Conservation (phyloP, 2,329 filamentous ascomycete species). For the Calonectria crousiana region DNA sequence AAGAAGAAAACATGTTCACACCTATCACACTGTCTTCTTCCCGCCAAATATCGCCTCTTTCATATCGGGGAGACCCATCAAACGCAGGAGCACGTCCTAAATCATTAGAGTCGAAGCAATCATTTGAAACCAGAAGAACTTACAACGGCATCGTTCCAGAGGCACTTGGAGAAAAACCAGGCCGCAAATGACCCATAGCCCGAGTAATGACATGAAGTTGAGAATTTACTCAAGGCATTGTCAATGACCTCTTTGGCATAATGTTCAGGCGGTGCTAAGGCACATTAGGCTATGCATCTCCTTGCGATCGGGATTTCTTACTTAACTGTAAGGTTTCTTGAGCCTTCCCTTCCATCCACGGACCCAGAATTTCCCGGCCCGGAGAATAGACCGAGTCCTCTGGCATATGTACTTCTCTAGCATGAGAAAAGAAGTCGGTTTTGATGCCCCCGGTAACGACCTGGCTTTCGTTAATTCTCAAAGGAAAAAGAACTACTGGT, state of each 20-base stretch:
- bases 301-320: not conserved
- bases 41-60: constrained; percentile 26
- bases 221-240: constrained; percentile 29
- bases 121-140: not conserved
- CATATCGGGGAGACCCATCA: constrained; percentile 30
- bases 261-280: constrained; percentile 32
- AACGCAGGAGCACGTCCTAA: constrained; percentile 29
- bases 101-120: not conserved
- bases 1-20: not conserved
- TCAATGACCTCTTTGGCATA: constrained; percentile 36
- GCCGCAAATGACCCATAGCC: constrained; percentile 28
- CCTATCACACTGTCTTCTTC: not conserved
- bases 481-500: not conserved
- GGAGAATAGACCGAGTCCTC: constrained; percentile 38
- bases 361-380: constrained; percentile 25
- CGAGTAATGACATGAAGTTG: constrained; percentile 23
- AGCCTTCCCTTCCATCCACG: constrained; percentile 31
- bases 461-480: constrained; percentile 22
- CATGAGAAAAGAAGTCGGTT: constrained; percentile 51
- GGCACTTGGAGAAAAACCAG: constrained; percentile 33
- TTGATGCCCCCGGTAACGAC: constrained; percentile 47
- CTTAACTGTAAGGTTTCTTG: constrained; percentile 26
- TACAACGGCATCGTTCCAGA: constrained; percentile 33
- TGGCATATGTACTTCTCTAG: constrained; percentile 56
- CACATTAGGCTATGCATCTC: constrained; percentile 2